A percentile compares a stretch with the other conserved stretches of the same genome.
These are phyloP conservation scores for Phytophthora cactorum DNA, from an alignment of 352 stramenopile species.

Conservation along the genomic window DNA sequence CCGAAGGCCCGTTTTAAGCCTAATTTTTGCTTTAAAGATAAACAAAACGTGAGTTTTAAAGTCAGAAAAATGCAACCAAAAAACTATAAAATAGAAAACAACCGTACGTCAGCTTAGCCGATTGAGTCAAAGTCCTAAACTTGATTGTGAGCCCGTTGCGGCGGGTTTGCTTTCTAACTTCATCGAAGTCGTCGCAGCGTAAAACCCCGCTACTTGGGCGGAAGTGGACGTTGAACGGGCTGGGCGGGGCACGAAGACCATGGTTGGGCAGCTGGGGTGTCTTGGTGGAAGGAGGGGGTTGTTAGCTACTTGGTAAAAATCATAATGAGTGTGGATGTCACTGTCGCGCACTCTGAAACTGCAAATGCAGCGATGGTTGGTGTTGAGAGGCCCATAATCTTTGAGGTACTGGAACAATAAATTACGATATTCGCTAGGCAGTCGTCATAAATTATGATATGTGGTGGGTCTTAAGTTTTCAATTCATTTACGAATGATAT, in stretches of 20 bases:
- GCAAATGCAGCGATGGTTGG: background rate
- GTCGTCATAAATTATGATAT: background rate
- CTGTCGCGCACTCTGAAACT: background rate
- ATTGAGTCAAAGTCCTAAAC: background rate
- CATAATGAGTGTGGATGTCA: background rate
- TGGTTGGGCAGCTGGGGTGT: background rate
- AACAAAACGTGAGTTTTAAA: background rate
- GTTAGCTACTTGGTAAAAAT: background rate
- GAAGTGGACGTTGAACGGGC: background rate
- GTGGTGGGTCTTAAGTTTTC: background rate
- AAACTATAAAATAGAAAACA: background rate
- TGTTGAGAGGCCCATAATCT: background rate
- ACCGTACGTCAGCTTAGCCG: background rate
- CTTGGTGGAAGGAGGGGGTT: background rate
- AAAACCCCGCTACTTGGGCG: background rate
- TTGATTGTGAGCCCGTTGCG: background rate
- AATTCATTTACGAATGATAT: background rate
- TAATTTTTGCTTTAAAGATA: background rate
- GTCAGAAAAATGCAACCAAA: background rate
- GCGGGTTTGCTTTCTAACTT: background rate
- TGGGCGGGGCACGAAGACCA: background rate
- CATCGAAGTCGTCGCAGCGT: background rate
- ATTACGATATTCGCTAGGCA: background rate
- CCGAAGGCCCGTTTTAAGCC: background rate
- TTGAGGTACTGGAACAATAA: background rate